phyloP scores from a whole-genome alignment of 2,329 filamentous ascomycete genomes.

The Fusarium sp. region DNA sequence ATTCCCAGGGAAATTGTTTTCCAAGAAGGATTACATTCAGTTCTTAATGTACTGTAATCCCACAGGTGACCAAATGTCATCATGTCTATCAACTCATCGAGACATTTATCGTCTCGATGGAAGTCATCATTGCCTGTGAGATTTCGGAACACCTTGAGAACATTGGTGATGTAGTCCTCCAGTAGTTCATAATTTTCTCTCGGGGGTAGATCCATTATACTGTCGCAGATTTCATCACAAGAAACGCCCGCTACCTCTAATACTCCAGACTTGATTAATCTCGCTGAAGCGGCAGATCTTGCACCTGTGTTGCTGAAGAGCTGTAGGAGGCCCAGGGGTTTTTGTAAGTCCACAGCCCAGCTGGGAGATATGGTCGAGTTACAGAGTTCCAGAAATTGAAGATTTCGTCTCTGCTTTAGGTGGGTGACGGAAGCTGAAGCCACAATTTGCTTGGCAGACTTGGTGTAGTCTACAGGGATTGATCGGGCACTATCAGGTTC shows the following conservation, averaged over 20 bases:
- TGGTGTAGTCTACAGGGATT: background rate
- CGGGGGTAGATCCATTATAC: background rate
- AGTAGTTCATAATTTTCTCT: fast-evolving
- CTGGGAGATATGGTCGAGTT: background rate
- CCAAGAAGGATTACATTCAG: background rate
- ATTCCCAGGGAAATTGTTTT: fast-evolving
- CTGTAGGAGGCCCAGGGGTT: fast-evolving
- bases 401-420: background rate
- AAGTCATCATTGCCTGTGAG: background rate
- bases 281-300: background rate
- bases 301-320: background rate
- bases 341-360: background rate
- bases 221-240: background rate
- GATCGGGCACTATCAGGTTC: background rate
- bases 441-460: background rate
- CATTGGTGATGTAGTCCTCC: background rate
- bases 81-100: background rate
- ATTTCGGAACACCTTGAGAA: background rate
- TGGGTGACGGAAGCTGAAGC: background rate
- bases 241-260: background rate
- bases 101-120: background rate
- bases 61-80: background rate
- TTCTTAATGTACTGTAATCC: background rate
- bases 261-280: background rate
- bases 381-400: background rate